These are phyloP conservation scores for Parascedosporium putredinis DNA, from an alignment of 2,329 filamentous ascomycete species.

Conservation along the genomic window DNA sequence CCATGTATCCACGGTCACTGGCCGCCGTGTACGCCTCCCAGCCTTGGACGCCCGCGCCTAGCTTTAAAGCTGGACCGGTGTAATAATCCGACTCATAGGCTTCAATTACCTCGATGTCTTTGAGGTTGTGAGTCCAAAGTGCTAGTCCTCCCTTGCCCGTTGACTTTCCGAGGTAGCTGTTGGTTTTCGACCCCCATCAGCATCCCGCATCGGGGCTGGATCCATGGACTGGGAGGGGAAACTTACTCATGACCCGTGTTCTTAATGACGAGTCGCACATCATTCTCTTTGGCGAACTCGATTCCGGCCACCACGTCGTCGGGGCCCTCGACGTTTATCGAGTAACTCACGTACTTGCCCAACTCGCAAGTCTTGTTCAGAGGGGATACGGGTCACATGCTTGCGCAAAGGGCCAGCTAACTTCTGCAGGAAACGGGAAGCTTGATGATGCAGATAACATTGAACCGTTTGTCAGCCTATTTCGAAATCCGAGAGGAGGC, in stretches of 20 bases:
- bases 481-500: too few species aligned
- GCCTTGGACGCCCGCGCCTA: conserved; percentile 44
- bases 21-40: conserved; percentile 32
- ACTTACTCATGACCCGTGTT: conserved; percentile 22
- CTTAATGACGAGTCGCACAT: conserved; percentile 24
- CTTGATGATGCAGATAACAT: conserved; percentile 18
- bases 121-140: conserved; percentile 30
- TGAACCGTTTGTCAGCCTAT: too few species aligned
- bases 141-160: conserved; percentile 23
- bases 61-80: conserved; percentile 38
- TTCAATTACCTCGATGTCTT: conserved; percentile 17
- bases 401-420: conserved; percentile 28
- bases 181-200: neutral
- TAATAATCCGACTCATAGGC: conserved; percentile 18
- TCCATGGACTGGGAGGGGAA: neutral
- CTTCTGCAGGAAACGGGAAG: conserved; percentile 25
- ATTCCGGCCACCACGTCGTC: conserved; percentile 22
- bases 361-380: conserved; percentile 27
- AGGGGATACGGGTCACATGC: conserved; percentile 30
- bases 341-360: conserved; percentile 31
- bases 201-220: neutral
- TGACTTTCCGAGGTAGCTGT: conserved; percentile 21
- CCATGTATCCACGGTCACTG: conserved; percentile 10
- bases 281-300: conserved; percentile 25
- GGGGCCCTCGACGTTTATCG: conserved; percentile 21